These are phyloP conservation scores for Colletotrichum paranaense DNA, from an alignment of 2,329 filamentous ascomycete genomes.

Conservation along the genomic window DNA sequence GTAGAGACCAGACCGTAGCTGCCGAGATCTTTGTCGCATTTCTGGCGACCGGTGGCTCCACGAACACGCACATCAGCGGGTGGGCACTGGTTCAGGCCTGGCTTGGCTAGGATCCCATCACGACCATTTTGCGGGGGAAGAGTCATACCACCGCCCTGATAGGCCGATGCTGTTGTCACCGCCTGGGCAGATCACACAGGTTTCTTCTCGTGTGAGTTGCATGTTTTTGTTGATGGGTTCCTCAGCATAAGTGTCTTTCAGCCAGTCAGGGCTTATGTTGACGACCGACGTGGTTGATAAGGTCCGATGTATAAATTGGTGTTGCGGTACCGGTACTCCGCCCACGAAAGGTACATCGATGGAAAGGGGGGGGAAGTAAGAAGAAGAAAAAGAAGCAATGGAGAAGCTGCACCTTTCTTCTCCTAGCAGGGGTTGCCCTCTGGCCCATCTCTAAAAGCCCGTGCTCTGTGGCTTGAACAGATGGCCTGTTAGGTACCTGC, in stretches of 20 bases:
- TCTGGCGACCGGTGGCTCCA: slow-evolving; percentile 26
- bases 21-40: slow-evolving; percentile 29
- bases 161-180: slow-evolving; percentile 25
- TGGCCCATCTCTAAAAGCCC: slow-evolving; percentile 1
- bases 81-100: slow-evolving; percentile 30
- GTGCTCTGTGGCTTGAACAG: slow-evolving; percentile 31
- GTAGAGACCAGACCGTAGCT: neutral
- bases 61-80: slow-evolving; percentile 30
- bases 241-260: neutral
- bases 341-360: neutral
- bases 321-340: neutral
- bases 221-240: slow-evolving; percentile 8
- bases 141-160: slow-evolving; percentile 30
- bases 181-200: slow-evolving; percentile 19
- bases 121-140: slow-evolving; percentile 33
- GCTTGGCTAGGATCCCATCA: slow-evolving; percentile 33
- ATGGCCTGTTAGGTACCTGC: slow-evolving; percentile 19
- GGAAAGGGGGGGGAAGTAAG: neutral
- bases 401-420: slow-evolving; percentile 24
- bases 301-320: neutral
- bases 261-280: neutral
- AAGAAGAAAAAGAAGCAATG: slow-evolving; percentile 9
- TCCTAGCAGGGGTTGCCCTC: slow-evolving; percentile 19
- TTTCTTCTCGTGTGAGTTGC: slow-evolving; percentile 12
- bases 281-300: neutral